phyloP scores from a whole-genome alignment of 345 rosid species.

The Eucalyptus melliodora region DNA sequence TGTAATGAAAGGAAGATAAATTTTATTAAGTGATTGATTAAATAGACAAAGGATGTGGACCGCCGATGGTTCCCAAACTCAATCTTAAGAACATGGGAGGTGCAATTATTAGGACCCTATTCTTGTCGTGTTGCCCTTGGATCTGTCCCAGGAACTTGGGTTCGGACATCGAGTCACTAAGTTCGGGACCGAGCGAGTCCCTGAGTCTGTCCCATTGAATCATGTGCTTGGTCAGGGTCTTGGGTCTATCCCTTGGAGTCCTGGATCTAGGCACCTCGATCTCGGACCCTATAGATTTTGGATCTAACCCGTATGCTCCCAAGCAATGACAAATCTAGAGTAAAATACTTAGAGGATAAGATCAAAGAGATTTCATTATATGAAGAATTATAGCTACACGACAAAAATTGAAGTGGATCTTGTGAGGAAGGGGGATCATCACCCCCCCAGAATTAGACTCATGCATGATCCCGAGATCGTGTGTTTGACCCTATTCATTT shows the following conservation, averaged over 20 bases:
- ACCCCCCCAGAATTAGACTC: neutral
- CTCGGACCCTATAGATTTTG: neutral
- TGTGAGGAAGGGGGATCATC: neutral
- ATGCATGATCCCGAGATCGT: neutral
- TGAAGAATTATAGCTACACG: neutral
- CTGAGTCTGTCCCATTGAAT: accelerated
- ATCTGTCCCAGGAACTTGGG: neutral
- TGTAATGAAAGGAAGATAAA: neutral
- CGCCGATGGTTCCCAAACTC: neutral
- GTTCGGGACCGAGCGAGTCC: accelerated
- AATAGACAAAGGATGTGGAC: neutral
- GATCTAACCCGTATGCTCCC: neutral
- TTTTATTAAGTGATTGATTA: too few relatives aligned
- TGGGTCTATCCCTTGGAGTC: neutral
- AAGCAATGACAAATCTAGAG: neutral
- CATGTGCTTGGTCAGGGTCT: neutral
- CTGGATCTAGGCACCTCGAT: neutral
- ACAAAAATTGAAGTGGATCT: neutral
- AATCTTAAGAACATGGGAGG: neutral
- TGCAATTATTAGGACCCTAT: neutral
- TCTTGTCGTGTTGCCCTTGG: neutral
- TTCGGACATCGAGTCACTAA: neutral
- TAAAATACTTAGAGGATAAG: neutral
- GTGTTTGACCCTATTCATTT: neutral
- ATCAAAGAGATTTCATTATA: too few relatives aligned